Percentiles rank a stretch among this genome's conserved stretches.
phyloP scores from a whole-genome alignment of 768 basidiomycete genomes.

The Ephemerocybe angulata region DNA sequence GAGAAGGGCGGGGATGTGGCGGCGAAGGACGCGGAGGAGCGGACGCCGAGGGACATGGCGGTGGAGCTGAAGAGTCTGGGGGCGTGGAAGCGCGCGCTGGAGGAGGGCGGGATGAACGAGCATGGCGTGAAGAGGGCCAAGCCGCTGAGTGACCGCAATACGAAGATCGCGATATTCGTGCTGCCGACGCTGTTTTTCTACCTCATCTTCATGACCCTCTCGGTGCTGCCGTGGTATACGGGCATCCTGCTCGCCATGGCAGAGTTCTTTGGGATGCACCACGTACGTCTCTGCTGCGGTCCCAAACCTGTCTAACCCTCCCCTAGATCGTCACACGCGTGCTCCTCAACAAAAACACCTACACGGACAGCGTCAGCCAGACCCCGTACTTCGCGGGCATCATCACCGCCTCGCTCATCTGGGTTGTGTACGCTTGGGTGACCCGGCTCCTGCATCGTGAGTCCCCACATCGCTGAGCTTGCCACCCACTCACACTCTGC shows the following conservation, averaged over 20 bases:
- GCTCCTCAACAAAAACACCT: constrained; percentile 74
- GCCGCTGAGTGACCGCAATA: constrained; percentile 77
- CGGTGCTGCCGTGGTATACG: constrained; percentile 86
- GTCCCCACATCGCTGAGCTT: too few species aligned
- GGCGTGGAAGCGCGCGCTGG: constrained; percentile 85
- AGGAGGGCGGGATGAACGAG: constrained; percentile 82
- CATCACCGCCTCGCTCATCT: constrained; percentile 78
- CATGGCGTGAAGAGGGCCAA: constrained; percentile 64
- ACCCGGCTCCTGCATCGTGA: constrained; percentile 71
- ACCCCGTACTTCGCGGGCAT: constrained; percentile 94
- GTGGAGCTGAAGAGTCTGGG: constrained; percentile 86
- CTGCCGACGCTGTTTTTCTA: constrained; percentile 78
- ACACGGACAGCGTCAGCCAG: constrained; percentile 78
- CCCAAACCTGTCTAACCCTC: constrained; percentile 14
- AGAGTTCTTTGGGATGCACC: constrained; percentile 91
- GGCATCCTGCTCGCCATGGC: constrained; percentile 79
- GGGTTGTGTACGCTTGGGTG: constrained; percentile 83
- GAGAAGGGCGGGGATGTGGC: constrained; percentile 83
- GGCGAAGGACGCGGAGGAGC: constrained; percentile 76
- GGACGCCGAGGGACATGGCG: constrained; percentile 94
- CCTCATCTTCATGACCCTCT: constrained; percentile 79
- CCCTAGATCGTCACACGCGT: constrained; percentile 78
- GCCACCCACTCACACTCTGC: too few species aligned
- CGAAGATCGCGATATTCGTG: constrained; percentile 72
- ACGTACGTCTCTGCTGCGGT: constrained; percentile 43